These are phyloP conservation scores for Penicillium salamii DNA, from an alignment of 495 filamentous ascomycete genomes.

Conservation along the genomic window DNA sequence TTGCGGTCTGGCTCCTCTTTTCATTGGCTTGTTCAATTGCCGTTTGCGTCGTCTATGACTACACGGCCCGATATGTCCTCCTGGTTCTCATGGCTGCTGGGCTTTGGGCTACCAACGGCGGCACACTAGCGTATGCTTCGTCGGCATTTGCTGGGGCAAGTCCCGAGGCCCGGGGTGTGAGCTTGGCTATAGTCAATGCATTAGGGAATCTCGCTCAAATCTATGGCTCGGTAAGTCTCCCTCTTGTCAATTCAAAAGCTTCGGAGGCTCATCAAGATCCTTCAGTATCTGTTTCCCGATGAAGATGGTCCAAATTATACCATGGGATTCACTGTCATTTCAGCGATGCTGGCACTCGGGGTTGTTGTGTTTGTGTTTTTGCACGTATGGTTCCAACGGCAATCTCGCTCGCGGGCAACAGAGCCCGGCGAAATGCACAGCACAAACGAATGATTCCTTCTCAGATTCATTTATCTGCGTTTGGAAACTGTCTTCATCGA, in stretches of 20 bases:
- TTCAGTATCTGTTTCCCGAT: conserved; percentile 32
- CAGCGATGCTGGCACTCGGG: too few relatives aligned
- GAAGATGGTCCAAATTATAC: conserved; percentile 13
- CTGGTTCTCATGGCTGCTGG: conserved; percentile 51
- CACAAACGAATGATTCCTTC: too few relatives aligned
- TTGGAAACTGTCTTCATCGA: too few relatives aligned
- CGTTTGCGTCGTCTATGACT: conserved; percentile 41
- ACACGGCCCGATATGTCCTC: conserved; percentile 49
- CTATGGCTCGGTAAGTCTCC: conserved; percentile 36
- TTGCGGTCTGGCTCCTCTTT: conserved; percentile 36
- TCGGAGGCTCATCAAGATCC: neutral
- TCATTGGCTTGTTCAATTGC: conserved; percentile 41
- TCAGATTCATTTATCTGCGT: too few relatives aligned
- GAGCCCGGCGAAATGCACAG: too few relatives aligned
- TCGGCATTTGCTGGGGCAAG: conserved; percentile 38
- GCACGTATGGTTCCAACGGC: too few relatives aligned
- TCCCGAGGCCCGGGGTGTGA: conserved; percentile 34
- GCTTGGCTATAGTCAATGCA: conserved; percentile 48
- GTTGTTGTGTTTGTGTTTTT: too few relatives aligned
- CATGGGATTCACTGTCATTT: too few relatives aligned
- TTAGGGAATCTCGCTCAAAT: conserved; percentile 51
- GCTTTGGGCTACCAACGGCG: conserved; percentile 46
- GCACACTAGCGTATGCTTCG: conserved; percentile 42
- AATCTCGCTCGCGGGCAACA: too few relatives aligned
- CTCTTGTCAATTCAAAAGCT: too few relatives aligned